phyloP scores from a whole-genome alignment of 495 filamentous ascomycete species.

The Darksidea phi region DNA sequence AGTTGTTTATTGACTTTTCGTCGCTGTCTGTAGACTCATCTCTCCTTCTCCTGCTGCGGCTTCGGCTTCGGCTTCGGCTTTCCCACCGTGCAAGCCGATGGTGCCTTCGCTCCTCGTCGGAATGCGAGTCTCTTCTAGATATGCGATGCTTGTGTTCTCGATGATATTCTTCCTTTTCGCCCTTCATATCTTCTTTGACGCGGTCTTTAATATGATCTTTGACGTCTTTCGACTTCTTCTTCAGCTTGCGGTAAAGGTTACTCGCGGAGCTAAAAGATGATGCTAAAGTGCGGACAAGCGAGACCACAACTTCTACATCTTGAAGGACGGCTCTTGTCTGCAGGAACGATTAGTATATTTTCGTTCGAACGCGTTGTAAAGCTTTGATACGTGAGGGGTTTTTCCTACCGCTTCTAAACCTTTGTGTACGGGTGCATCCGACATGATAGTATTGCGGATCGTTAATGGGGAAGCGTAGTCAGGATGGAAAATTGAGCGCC shows the following conservation, averaged over 20 bases:
- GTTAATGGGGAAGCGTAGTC: neutral
- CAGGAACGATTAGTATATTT: neutral
- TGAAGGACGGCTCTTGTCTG: slow-evolving; percentile 21
- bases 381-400: neutral
- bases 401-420: neutral
- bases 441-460: neutral
- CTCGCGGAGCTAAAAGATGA: slow-evolving; percentile 24
- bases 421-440: neutral
- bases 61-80: slow-evolving; percentile 13
- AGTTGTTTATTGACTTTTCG: slow-evolving; percentile 17
- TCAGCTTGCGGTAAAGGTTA: slow-evolving; percentile 26
- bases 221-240: slow-evolving; percentile 29
- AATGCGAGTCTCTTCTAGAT: slow-evolving; percentile 3
- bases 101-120: neutral
- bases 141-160: neutral
- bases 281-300: slow-evolving; percentile 19
- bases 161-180: neutral
- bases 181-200: neutral
- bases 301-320: slow-evolving; percentile 17
- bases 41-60: neutral
- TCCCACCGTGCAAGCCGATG: neutral
- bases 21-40: slow-evolving; percentile 20
- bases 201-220: slow-evolving; percentile 15
- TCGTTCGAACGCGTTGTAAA: neutral
- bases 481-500: neutral